Evolutionary conservation across 1,139 yeast species (phyloP).

Genomic region (Pichiaceae sp.): DNA sequence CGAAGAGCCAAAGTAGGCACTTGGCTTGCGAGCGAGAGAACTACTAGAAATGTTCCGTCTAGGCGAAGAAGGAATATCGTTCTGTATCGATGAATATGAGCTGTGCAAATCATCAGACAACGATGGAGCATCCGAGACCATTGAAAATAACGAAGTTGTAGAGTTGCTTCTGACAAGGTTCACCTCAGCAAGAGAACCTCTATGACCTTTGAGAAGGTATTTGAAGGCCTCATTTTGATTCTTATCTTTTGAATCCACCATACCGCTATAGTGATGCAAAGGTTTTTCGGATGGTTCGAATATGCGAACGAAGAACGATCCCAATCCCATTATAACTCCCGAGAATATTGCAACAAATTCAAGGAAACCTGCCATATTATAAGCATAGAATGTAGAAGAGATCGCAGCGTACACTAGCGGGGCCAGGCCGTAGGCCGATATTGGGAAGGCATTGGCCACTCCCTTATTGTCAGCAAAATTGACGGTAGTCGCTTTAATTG

Average conservation of each 20-base stretch:
- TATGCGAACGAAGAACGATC: conserved; percentile 19
- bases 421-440: conserved; percentile 42
- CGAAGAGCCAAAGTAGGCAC: too few relatives aligned
- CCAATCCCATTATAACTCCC: conserved; percentile 18
- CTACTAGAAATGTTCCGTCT: too few relatives aligned
- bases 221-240: conserved; percentile 7
- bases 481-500: conserved; percentile 58
- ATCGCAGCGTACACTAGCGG: conserved; percentile 25
- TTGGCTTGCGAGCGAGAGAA: too few relatives aligned
- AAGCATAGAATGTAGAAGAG: conserved; percentile 33
- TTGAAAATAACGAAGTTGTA: too few relatives aligned
- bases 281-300: conserved; percentile 12
- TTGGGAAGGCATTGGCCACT: conserved; percentile 50
- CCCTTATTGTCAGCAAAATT: conserved; percentile 64
- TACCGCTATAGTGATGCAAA: conserved; percentile 3
- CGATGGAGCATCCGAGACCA: too few relatives aligned
- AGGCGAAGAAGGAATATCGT: too few relatives aligned
- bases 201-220: conserved; percentile 18
- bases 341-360: conserved; percentile 19
- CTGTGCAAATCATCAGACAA: too few relatives aligned
- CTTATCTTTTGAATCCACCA: not conserved
- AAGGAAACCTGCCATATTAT: conserved; percentile 30
- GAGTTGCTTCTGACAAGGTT: too few relatives aligned
- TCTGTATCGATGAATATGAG: too few relatives aligned
- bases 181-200: too few relatives aligned